phyloP scores from a whole-genome alignment of 2,329 filamentous ascomycete genomes.

The Aureobasidium melanogenum region DNA sequence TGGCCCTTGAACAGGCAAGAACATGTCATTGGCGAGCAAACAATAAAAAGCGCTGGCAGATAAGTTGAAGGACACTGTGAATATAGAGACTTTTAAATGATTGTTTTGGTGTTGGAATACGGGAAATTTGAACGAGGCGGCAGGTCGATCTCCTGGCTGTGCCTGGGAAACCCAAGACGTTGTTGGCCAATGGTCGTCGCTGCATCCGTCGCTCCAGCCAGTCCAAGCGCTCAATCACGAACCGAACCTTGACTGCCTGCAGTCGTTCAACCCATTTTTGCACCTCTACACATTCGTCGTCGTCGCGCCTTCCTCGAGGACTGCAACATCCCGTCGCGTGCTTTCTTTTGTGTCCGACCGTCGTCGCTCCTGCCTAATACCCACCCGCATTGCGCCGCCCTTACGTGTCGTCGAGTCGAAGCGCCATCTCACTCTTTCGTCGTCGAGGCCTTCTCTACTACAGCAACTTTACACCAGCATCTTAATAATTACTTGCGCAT shows the following conservation, averaged over 20 bases:
- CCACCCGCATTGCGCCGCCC: not conserved
- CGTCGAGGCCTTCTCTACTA: not conserved
- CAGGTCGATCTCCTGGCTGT: not conserved
- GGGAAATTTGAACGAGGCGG: constrained; percentile 2
- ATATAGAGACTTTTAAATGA: not conserved
- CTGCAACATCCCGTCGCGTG: constrained; percentile 1
- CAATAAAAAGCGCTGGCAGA: not conserved
- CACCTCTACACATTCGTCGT: constrained; percentile 1
- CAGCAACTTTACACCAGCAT: not conserved
- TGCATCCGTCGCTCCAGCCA: not conserved
- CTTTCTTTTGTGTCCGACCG: constrained; percentile 5
- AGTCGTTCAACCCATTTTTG: not conserved
- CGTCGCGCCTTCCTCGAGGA: constrained; percentile 6
- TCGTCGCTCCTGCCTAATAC: constrained; percentile 6
- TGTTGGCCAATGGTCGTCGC: constrained; percentile 2
- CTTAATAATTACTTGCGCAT: constrained; percentile 10
- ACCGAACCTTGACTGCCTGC: constrained; percentile 10
- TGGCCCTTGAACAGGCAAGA: not conserved
- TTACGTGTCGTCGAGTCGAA: constrained; percentile 1
- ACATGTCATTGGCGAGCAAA: not conserved
- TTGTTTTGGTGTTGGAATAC: not conserved
- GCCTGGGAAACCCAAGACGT: not conserved
- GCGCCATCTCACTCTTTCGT: constrained; percentile 1
- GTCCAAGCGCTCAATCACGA: not conserved
- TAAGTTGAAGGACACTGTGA: not conserved